phyloP scores from a whole-genome alignment of 2,329 filamentous ascomycete genomes.

The Sporothrix euskadiensis region DNA sequence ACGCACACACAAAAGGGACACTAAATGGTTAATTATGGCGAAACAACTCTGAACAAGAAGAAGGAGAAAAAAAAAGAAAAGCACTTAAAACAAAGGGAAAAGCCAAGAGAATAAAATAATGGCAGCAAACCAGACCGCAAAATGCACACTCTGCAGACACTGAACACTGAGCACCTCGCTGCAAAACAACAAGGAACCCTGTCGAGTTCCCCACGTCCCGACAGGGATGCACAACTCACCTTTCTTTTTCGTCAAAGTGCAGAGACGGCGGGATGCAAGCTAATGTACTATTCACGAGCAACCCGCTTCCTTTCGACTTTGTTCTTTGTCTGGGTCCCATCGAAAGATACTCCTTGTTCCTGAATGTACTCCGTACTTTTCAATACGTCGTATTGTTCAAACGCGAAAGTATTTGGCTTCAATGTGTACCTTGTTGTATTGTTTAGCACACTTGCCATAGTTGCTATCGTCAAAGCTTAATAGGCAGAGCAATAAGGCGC shows the following conservation, averaged over 20 bases:
- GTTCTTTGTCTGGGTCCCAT: not conserved
- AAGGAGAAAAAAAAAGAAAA: not conserved
- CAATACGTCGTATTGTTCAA: not conserved
- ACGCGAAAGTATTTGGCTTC: not conserved
- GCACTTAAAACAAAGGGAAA: not conserved
- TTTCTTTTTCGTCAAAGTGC: constrained; percentile 23
- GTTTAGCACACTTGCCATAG: not conserved
- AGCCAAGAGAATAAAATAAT: not conserved
- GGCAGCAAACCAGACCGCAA: not conserved
- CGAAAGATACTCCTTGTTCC: not conserved
- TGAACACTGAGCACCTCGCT: not conserved
- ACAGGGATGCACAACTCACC: constrained; percentile 22
- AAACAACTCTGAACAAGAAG: not conserved
- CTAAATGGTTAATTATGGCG: constrained; percentile 5
- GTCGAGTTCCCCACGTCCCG: constrained; percentile 14
- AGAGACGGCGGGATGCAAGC: constrained; percentile 22
- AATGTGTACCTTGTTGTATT: not conserved
- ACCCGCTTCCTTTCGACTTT: not conserved
- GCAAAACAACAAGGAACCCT: not conserved
- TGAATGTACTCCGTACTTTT: not conserved
- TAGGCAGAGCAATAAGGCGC: not conserved
- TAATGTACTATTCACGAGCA: not conserved
- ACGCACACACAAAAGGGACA: not conserved
- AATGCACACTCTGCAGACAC: no score
- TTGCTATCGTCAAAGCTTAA: not conserved